Base-by-base conservation (phyloP, 306 rosid species). In the Carpinus viminea region DNA sequence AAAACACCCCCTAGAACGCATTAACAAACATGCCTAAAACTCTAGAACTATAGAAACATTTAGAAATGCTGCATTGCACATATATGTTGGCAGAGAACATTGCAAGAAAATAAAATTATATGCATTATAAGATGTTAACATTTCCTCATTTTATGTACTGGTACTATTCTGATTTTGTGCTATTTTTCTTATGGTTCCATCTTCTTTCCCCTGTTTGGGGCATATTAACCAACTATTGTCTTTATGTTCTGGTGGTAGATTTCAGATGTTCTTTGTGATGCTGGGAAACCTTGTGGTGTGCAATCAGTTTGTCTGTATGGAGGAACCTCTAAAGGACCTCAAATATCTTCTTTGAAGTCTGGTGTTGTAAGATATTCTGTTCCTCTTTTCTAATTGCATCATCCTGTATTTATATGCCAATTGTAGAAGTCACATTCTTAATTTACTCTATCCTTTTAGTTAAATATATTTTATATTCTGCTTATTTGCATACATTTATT, bases 261-360 rank as follows among this genome's bases (percentile, higher is more conserved):
- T 85, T 93, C 94, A 59, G 97, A 90, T 76, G 99, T 95, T 54
- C 78, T 95, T 43, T 87, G 88, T 80, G 93, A 93, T 74, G 97
- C 97, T 55, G 98, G 99, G 77, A 79, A 78, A 47, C 84, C 98
- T 68, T 91, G 96, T 80, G 98, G 92, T 24, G 96, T 93, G 79
- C 76, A 79, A 61, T 85, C 97, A 62, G 76, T 93, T 74, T 90
- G 98, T 82, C 75, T 95, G 86, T 93, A 93, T 57, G 99, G 99
- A 80, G 99, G 99, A 86, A 90, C 97, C 66, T 87, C 97, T 73
- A 95, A 93, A 86, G 91, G 87, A 68, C 95, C 93, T 34, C 99
- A 95, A 74, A 93, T 93, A 78, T 77, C 93, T 69, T 43, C 90
- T 47, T 83, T 95, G 18, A 93, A 95, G 85, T 89, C 97, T 86